phyloP scores from a whole-genome alignment of 1,284 basidiomycete genomes.

The Albatrellus sp. region DNA sequence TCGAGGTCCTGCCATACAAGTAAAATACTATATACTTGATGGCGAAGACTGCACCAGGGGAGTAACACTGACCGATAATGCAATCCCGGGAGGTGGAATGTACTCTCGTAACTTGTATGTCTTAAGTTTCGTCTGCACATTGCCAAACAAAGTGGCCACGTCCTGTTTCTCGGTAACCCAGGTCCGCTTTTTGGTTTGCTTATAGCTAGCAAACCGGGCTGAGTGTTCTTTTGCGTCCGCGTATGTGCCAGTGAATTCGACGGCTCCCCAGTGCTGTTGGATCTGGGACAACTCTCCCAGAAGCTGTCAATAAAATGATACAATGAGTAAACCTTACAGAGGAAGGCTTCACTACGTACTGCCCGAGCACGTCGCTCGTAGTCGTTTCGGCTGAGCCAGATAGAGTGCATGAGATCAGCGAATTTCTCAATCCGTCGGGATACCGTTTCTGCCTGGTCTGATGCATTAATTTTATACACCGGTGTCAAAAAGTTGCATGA shows the following conservation, averaged over 20 bases:
- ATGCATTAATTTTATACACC: neutral
- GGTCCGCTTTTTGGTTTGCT: conserved; percentile 72
- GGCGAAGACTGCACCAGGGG: conserved; percentile 8
- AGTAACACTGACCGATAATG: conserved; percentile 35
- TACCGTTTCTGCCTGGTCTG: conserved; percentile 92
- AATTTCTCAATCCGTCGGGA: conserved; percentile 92
- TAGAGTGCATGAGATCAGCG: conserved; percentile 86
- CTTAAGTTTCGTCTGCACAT: conserved; percentile 88
- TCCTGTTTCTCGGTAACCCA: conserved; percentile 92
- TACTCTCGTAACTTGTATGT: conserved; percentile 85
- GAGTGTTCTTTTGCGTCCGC: conserved; percentile 71
- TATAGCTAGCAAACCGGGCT: conserved; percentile 69
- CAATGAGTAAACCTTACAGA: neutral
- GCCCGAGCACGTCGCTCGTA: conserved; percentile 82
- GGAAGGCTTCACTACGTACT: conserved; percentile 26
- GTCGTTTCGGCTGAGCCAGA: conserved; percentile 80
- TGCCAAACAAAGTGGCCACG: conserved; percentile 79
- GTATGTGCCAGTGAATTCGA: conserved; percentile 65
- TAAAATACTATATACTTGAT: neutral
- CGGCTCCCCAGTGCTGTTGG: conserved; percentile 52
- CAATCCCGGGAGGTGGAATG: conserved; percentile 63
- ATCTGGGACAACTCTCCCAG: conserved; percentile 51
- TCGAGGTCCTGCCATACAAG: conserved; percentile 53
- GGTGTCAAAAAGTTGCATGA: neutral
- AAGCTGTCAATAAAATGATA: conserved; percentile 31